phyloP scores from a whole-genome alignment of 225 moss, liverwort and hornwort genomes.

The Polytrichum commune region DNA sequence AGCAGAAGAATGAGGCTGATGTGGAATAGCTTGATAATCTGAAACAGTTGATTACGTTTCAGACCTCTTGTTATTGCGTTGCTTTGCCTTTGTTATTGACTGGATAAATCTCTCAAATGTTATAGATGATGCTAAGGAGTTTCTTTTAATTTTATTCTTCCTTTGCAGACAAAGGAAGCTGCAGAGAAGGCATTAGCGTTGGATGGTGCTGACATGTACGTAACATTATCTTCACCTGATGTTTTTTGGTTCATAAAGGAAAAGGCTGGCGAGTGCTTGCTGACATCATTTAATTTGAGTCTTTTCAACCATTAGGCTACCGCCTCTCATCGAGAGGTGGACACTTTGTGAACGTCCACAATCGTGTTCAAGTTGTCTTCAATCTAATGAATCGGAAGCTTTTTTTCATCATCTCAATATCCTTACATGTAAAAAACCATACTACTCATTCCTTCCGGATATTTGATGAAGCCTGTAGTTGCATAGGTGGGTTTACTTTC shows the following conservation, averaged over 20 bases:
- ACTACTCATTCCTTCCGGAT: neutral
- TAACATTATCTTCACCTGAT: neutral
- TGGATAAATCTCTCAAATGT: neutral
- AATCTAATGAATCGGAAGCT: too few relatives aligned
- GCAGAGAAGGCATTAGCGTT: conserved; percentile 35
- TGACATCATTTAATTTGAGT: too few relatives aligned
- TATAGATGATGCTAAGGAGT: neutral
- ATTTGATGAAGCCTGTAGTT: neutral
- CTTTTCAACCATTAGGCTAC: too few relatives aligned
- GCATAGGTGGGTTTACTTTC: neutral
- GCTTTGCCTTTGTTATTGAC: neutral
- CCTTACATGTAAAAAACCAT: too few relatives aligned
- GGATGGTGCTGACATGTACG: conserved; percentile 56
- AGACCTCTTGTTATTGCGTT: neutral
- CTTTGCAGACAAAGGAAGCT: conserved; percentile 45
- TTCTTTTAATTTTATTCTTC: neutral
- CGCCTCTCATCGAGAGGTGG: too few relatives aligned
- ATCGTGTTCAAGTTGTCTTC: too few relatives aligned
- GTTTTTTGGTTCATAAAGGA: neutral
- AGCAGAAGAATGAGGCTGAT: neutral
- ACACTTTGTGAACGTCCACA: too few relatives aligned
- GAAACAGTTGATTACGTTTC: neutral
- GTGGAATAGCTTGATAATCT: neutral
- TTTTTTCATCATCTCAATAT: too few relatives aligned
- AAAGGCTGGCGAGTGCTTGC: too few relatives aligned